These are phyloP conservation scores for Yarrowia sp. DNA, from an alignment of 805 yeast species.

Conservation along the genomic window DNA sequence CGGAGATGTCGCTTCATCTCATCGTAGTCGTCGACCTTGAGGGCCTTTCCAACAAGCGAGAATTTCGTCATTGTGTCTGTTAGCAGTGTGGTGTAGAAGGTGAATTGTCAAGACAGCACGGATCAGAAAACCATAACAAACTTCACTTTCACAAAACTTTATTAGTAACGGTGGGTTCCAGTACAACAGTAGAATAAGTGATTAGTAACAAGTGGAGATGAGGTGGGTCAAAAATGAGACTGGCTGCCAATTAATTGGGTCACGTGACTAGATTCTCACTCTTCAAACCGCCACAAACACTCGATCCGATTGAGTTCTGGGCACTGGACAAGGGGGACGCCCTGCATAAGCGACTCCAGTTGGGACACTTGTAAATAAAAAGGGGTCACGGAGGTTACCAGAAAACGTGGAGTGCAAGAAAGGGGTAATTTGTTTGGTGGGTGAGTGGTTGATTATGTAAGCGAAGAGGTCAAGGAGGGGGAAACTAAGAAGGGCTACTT, in stretches of 20 bases:
- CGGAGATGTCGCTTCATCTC: slow-evolving; percentile 77
- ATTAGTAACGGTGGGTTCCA: slow-evolving; percentile 17
- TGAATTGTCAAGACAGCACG: not conserved
- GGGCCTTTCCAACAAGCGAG: slow-evolving; percentile 75
- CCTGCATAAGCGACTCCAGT: slow-evolving; percentile 31
- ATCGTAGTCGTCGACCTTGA: slow-evolving; percentile 73
- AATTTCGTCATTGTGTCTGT: slow-evolving; percentile 37
- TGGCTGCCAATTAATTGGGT: no score
- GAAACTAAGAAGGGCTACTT: no score
- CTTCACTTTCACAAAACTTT: not conserved
- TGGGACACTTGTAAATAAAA: slow-evolving; percentile 15
- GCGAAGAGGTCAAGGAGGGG: no score
- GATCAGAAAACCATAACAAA: slow-evolving; percentile 23
- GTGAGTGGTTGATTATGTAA: no score
- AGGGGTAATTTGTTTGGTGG: not conserved
- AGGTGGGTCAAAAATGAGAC: no score
- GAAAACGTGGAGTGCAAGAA: not conserved
- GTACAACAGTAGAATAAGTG: not conserved
- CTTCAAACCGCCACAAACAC: not conserved
- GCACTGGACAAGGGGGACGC: not conserved
- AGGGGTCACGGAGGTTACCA: slow-evolving; percentile 14
- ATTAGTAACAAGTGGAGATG: no score
- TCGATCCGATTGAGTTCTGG: slow-evolving; percentile 13
- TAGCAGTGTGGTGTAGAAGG: not conserved
- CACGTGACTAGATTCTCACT: no score